Conservation (phyloP, 768 basidiomycete genomes). For the Termitomyces sp. region DNA sequence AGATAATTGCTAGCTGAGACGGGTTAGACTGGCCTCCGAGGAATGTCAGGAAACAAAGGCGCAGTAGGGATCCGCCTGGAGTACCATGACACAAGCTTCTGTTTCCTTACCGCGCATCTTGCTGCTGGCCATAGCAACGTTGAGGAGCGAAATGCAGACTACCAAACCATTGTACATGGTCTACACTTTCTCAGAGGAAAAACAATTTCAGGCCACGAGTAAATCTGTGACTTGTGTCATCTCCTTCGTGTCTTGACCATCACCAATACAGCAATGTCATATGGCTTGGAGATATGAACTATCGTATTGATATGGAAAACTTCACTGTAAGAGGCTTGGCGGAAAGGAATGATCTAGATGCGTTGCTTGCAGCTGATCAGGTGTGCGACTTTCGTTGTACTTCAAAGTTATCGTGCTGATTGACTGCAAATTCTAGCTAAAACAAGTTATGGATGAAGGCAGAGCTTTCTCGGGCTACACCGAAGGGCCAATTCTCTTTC, state of each 20-base stretch:
- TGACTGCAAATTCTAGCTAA: constrained; percentile 44
- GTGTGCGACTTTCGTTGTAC: constrained; percentile 34
- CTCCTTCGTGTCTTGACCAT: background rate
- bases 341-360: constrained; percentile 59
- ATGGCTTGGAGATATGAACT: constrained; percentile 96
- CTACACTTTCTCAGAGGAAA: constrained; percentile 89
- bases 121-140: constrained; percentile 93
- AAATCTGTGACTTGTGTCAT: constrained; percentile 21
- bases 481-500: constrained; percentile 88
- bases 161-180: constrained; percentile 77
- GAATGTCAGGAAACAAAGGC: constrained; percentile 97
- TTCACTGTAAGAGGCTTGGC: constrained; percentile 69
- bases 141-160: constrained; percentile 90
- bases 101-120: constrained; percentile 93
- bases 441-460: constrained; percentile 62
- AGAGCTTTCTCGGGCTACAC: constrained; percentile 77
- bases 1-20: background rate
- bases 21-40: constrained; percentile 73
- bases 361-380: constrained; percentile 81
- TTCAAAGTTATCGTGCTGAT: background rate
- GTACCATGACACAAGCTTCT: constrained; percentile 86
- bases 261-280: constrained; percentile 64
- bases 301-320: constrained; percentile 86
- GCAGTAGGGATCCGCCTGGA: constrained; percentile 93
- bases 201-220: constrained; percentile 89